Evolutionary conservation across 2,329 filamentous ascomycete species (phyloP).

Genomic region (Epichloe glyceriae): DNA sequence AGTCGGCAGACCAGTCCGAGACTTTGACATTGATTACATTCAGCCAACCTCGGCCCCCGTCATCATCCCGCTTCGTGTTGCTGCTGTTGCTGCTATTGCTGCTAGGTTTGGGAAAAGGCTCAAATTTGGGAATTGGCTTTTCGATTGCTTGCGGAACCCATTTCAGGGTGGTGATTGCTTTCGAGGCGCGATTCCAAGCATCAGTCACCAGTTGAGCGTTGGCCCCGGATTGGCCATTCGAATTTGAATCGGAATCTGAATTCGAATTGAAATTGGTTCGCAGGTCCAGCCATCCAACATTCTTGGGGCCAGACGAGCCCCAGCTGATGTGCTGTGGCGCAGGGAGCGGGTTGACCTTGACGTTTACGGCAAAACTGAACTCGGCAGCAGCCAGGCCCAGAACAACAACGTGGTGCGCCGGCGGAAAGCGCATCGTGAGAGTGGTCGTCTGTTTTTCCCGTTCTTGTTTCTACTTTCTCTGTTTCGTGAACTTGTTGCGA

Average conservation of each 20-base stretch:
- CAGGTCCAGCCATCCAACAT: constrained; percentile 8
- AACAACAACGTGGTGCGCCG: neutral
- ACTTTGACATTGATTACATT: constrained; percentile 32
- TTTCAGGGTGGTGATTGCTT: constrained; percentile 32
- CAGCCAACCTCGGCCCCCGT: constrained; percentile 16
- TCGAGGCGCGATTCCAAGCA: constrained; percentile 37
- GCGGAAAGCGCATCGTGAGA: neutral
- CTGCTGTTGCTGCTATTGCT: constrained; percentile 13
- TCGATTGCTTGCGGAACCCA: constrained; percentile 42
- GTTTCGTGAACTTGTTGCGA: no score
- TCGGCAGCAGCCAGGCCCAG: constrained; percentile 4
- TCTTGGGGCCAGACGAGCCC: constrained; percentile 13
- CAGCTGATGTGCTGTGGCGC: constrained; percentile 14
- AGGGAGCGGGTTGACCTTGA: constrained; percentile 16
- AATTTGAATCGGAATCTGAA: neutral
- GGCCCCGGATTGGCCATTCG: neutral
- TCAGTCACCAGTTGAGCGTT: constrained; percentile 21
- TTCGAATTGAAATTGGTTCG: constrained; percentile 9
- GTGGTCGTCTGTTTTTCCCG: neutral
- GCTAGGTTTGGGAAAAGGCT: constrained; percentile 34
- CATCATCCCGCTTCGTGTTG: constrained; percentile 17
- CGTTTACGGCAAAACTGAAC: constrained; percentile 3
- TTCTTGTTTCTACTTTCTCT: neutral
- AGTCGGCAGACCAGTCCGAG: constrained; percentile 28
- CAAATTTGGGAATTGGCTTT: constrained; percentile 34